These are phyloP conservation scores for Microsporum canis DNA, from an alignment of 2,329 filamentous ascomycete genomes.

Conservation along the genomic window DNA sequence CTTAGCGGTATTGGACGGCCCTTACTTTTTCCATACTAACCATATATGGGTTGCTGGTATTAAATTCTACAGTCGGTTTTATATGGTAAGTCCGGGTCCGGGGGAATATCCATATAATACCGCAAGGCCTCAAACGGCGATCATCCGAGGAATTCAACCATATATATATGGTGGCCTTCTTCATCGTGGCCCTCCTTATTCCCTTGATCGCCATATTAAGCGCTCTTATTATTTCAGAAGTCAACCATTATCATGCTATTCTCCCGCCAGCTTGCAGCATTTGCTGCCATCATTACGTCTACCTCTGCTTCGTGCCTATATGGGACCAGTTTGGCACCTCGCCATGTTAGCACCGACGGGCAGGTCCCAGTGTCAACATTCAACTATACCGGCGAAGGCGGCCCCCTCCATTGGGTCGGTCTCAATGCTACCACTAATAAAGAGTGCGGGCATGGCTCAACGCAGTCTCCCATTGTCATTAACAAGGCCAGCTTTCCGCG, in stretches of 20 bases:
- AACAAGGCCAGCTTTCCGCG: background rate
- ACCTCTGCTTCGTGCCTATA: background rate
- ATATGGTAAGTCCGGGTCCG: background rate
- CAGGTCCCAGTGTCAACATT: background rate
- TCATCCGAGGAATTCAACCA: background rate
- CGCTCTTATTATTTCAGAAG: background rate
- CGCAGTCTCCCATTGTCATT: background rate
- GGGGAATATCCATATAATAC: background rate
- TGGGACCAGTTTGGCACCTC: background rate
- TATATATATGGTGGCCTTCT: background rate
- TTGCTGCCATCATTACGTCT: background rate
- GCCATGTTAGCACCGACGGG: background rate
- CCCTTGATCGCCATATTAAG: background rate
- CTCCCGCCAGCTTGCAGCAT: background rate
- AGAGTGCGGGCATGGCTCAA: background rate
- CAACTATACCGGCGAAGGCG: conserved; percentile 1
- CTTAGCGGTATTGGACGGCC: background rate
- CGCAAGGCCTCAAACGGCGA: background rate
- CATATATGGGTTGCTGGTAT: background rate
- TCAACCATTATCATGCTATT: background rate
- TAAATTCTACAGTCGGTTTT: background rate
- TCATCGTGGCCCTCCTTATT: background rate
- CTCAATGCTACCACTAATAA: background rate
- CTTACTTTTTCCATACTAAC: background rate
- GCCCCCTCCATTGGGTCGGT: background rate